Evolutionary conservation across 148 eudicot species (phyloP), one percentile per base, ranked within the genome.

Genomic region (Cornus suecica): DNA sequence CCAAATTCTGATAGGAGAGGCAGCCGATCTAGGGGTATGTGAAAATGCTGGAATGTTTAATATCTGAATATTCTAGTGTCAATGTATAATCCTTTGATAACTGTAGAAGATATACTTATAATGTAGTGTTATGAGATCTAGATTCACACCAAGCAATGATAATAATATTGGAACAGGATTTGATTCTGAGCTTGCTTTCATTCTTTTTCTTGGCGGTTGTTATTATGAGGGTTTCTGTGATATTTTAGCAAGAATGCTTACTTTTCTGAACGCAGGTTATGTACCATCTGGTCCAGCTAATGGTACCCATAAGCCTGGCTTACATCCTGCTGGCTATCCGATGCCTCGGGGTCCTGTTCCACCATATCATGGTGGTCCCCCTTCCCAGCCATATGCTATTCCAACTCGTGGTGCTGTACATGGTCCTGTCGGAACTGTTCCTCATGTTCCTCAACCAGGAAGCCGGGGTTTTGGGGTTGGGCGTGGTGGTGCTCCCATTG

Each of bases 381-480:
- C 90, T 22, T 82, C 99, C 23, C 99, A 96, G 78, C 99, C 97
- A 5, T 96, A 93, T 84, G 94, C 98, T 65, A 96, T 96, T 78
- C 99, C 99, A 48, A 79, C 90, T 48, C 94, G 97, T 65, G 97
- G 94, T 76, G 93, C 94, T 78, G 87, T 86, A 52, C 97, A 92
- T 84, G 97, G 99, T 69, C 99, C 99, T 70, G 89, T 92, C 80
- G 99, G 97, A 70, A 97, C 93, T 62, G 92, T 94, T 75, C 97
- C 98, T 69, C 99, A 94, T 80, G 88, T 83, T 76, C 99, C 99
- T 41, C 97, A 88, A 75, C 91, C 91, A 32, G 99, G 98, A 52
- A 91, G 73, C 76, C 91, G 97, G 68, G 98, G 98, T 28, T 96
- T 96, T 77, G 91, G 97, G 65, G 88, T 93, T 69, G 99, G 98